A percentile compares a stretch with the other conserved stretches of the same genome.
These are phyloP conservation scores for Iris pallida DNA, from an alignment of 116 monocot genomes.

Conservation along the genomic window DNA sequence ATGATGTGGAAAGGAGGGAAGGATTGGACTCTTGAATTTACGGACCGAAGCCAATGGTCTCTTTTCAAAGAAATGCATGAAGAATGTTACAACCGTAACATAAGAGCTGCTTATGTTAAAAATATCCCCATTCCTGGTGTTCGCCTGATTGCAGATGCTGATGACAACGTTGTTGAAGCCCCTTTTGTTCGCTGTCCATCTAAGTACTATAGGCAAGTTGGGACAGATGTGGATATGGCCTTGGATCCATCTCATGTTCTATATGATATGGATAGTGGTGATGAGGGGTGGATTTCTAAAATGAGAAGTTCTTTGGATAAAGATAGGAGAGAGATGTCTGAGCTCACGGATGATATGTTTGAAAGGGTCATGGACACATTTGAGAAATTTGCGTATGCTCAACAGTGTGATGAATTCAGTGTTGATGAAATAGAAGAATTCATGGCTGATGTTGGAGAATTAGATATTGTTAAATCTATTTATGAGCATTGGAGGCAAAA, in stretches of 20 bases:
- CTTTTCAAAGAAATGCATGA: conserved; percentile 87
- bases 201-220: conserved; percentile 58
- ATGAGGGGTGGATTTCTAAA: conserved; percentile 78
- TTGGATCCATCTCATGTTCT: conserved; percentile 66
- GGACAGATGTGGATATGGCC: conserved; percentile 84
- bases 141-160: conserved; percentile 45
- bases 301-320: conserved; percentile 19
- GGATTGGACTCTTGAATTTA: conserved; percentile 89
- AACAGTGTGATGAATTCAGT: conserved; percentile 54
- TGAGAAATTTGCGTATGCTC: conserved; percentile 79
- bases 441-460: conserved; percentile 40
- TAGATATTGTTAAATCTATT: conserved; percentile 48
- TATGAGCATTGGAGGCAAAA: conserved; percentile 71
- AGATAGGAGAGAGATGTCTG: conserved; percentile 9
- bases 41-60: conserved; percentile 74
- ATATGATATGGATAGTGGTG: conserved; percentile 94
- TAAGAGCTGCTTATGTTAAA: conserved; percentile 65
- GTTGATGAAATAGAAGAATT: conserved; percentile 52
- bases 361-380: conserved; percentile 78
- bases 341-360: conserved; percentile 58
- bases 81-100: conserved; percentile 76
- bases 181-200: conserved; percentile 44
- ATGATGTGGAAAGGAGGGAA: conserved; percentile 99
- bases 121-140: conserved; percentile 92
- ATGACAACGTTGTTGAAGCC: conserved; percentile 21